A percentile compares a stretch with the other conserved stretches of the same genome.
phyloP scores from a whole-genome alignment of 805 yeast genomes.

The Candida xiaguanensis region DNA sequence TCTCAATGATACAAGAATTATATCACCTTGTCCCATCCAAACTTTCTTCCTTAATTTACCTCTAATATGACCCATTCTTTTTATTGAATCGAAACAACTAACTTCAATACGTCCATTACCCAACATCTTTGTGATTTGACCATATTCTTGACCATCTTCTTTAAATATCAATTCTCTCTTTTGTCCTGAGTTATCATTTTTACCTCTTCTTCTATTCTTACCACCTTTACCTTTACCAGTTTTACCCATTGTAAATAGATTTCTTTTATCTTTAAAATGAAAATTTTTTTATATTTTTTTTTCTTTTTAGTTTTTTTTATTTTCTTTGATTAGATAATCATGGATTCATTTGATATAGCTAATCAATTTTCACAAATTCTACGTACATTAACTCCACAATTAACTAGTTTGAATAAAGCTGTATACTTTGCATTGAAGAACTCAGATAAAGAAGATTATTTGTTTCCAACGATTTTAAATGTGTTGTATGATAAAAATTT shows the following conservation, averaged over 20 bases:
- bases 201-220: constrained; percentile 96
- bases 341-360: constrained; percentile 90
- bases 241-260: constrained; percentile 58
- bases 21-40: constrained; percentile 99
- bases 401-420: constrained; percentile 46
- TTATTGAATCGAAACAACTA: constrained; percentile 87
- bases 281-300: not conserved
- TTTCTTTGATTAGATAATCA: constrained; percentile 18
- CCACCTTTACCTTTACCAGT: constrained; percentile 80
- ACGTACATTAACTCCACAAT: constrained; percentile 61
- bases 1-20: constrained; percentile 90
- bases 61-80: constrained; percentile 96
- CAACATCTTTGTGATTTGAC: constrained; percentile 96
- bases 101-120: constrained; percentile 98
- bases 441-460: constrained; percentile 60
- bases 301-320: not conserved
- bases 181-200: constrained; percentile 86
- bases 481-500: constrained; percentile 44
- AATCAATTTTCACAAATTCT: constrained; percentile 69
- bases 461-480: constrained; percentile 64
- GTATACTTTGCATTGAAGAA: constrained; percentile 56
- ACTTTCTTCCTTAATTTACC: constrained; percentile 99
- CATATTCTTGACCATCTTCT: constrained; percentile 98
- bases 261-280: constrained; percentile 1
- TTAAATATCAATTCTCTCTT: constrained; percentile 90